Conservation (phyloP, 2,329 filamentous ascomycete genomes). For the Diaporthe sp. region DNA sequence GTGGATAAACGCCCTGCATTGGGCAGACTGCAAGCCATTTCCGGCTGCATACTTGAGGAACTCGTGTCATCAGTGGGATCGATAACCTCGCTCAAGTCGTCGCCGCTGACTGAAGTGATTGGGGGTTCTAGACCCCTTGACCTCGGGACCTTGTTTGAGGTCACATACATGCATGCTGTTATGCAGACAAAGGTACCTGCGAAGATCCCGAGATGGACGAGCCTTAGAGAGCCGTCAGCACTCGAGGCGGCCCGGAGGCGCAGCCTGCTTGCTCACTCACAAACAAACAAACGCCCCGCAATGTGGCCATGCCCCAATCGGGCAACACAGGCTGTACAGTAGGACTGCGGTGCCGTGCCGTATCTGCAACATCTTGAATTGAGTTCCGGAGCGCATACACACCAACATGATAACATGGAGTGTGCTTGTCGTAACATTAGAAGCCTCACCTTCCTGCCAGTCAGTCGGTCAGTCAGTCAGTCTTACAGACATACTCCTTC, state of each 20-base stretch:
- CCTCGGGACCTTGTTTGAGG: background rate
- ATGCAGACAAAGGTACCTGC: background rate
- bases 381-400: slow-evolving; percentile 6
- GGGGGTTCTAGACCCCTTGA: background rate
- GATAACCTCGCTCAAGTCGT: background rate
- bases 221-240: background rate
- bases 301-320: slow-evolving; percentile 10
- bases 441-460: background rate
- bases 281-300: slow-evolving; percentile 15
- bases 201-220: background rate
- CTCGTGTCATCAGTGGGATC: background rate
- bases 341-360: background rate
- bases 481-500: background rate
- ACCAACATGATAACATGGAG: background rate
- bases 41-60: slow-evolving; percentile 19
- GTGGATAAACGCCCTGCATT: slow-evolving; percentile 27
- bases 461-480: background rate
- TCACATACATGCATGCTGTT: background rate
- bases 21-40: slow-evolving; percentile 39
- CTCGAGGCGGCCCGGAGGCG: slow-evolving; percentile 16
- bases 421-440: background rate
- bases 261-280: slow-evolving; percentile 14
- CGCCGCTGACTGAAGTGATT: background rate
- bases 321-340: background rate
- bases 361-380: background rate